These are phyloP conservation scores for Nicotiana benthamiana DNA, from an alignment of 257 asterid genomes.

Conservation along the genomic window DNA sequence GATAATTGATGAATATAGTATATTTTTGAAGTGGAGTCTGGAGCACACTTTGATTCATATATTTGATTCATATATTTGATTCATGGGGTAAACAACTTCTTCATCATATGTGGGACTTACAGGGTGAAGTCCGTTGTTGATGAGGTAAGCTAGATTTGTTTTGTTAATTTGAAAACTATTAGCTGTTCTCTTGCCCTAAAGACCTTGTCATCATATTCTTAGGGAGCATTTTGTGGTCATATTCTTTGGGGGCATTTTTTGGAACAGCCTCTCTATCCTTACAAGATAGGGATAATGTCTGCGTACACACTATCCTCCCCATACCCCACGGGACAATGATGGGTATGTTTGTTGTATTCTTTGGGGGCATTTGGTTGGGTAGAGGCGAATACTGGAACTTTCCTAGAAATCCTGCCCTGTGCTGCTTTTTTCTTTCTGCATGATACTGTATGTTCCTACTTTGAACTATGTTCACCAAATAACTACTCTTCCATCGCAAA, in stretches of 20 bases:
- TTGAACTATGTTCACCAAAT: not conserved
- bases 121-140: constrained; percentile 76
- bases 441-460: not conserved
- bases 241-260: too few relatives aligned
- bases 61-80: too few relatives aligned
- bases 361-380: not conserved
- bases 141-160: constrained; percentile 41
- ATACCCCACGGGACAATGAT: too few relatives aligned
- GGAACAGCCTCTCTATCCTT: too few relatives aligned
- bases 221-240: not conserved
- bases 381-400: not conserved
- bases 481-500: not conserved
- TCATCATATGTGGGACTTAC: constrained; percentile 50
- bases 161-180: not conserved
- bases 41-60: too few relatives aligned
- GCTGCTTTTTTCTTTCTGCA: not conserved
- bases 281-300: too few relatives aligned
- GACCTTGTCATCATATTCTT: not conserved
- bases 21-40: too few relatives aligned
- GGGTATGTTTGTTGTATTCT: too few relatives aligned
- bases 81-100: constrained; percentile 63
- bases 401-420: not conserved
- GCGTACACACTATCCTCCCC: too few relatives aligned
- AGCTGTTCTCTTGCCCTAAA: not conserved
- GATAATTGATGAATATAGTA: too few relatives aligned